A percentile compares a stretch with the other conserved stretches of the same genome.
Evolutionary conservation across 225 moss, liverwort and hornwort genomes (phyloP).

Genomic region (Neckera pumila): DNA sequence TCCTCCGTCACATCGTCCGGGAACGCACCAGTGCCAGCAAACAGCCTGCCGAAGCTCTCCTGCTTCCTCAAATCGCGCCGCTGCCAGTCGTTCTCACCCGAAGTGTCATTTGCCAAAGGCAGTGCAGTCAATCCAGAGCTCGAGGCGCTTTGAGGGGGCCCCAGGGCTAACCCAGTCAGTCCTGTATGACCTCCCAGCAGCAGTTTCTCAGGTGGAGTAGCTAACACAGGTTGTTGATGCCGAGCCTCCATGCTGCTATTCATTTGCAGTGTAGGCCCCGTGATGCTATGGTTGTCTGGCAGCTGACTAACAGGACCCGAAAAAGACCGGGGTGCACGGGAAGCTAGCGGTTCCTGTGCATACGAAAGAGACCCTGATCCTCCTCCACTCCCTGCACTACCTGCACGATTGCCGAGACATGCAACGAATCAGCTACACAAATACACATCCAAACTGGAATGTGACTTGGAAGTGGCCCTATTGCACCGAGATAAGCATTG

Average conservation of each 20-base stretch:
- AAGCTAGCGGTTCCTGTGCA: slow-evolving; percentile 17
- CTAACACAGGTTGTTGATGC: neutral
- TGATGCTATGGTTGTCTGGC: slow-evolving; percentile 17
- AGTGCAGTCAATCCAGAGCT: slow-evolving; percentile 13
- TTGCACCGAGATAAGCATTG: neutral
- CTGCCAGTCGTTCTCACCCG: slow-evolving; percentile 24
- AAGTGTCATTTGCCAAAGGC: neutral
- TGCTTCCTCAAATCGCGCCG: slow-evolving; percentile 14
- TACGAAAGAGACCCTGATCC: slow-evolving; percentile 8
- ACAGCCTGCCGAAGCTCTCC: slow-evolving; percentile 28
- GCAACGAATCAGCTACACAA: slow-evolving; percentile 19
- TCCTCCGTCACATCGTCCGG: slow-evolving; percentile 36
- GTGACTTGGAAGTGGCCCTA: neutral
- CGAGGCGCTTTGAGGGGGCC: slow-evolving; percentile 36
- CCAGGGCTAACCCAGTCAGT: slow-evolving; percentile 37
- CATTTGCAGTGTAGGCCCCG: slow-evolving; percentile 39
- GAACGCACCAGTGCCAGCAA: neutral
- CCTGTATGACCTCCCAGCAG: slow-evolving; percentile 14
- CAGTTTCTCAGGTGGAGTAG: slow-evolving; percentile 1
- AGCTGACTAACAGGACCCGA: slow-evolving; percentile 14
- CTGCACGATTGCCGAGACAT: slow-evolving; percentile 21
- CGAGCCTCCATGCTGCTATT: slow-evolving; percentile 38
- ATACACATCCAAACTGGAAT: neutral
- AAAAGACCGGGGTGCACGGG: slow-evolving; percentile 21
- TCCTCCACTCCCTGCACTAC: slow-evolving; percentile 23